These are phyloP conservation scores for Boletus pseudopeckii DNA, from an alignment of 768 basidiomycete species.

Conservation along the genomic window DNA sequence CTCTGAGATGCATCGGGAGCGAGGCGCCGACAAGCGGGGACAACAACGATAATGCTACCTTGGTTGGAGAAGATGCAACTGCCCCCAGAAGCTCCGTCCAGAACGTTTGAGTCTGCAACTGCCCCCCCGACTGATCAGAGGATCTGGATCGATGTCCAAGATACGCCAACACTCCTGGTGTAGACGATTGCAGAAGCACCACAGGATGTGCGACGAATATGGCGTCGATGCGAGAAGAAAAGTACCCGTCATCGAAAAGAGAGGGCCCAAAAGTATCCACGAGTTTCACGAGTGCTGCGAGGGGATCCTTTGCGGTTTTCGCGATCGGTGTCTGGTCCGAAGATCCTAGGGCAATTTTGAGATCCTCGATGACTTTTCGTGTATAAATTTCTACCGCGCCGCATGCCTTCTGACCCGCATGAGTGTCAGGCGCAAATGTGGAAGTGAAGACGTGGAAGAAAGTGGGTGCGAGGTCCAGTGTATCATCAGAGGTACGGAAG, in stretches of 20 bases:
- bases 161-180: conserved; percentile 50
- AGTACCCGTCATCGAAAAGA: conserved; percentile 43
- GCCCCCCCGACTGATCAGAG: conserved; percentile 4
- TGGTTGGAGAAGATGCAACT: conserved; percentile 33
- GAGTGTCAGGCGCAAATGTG: conserved; percentile 27
- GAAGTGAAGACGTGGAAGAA: conserved; percentile 46
- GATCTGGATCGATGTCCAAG: conserved; percentile 31
- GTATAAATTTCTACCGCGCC: conserved; percentile 15
- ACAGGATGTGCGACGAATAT: conserved; percentile 39
- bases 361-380: conserved; percentile 23
- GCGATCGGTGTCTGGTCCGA: background rate
- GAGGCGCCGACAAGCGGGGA: conserved; percentile 36
- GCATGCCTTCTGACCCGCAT: conserved; percentile 10
- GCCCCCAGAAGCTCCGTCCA: conserved; percentile 39
- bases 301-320: conserved; percentile 11
- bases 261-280: conserved; percentile 50
- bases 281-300: conserved; percentile 37
- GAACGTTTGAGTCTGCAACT: conserved; percentile 13
- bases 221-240: conserved; percentile 44
- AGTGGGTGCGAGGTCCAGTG: conserved; percentile 37
- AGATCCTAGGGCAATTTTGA: conserved; percentile 14
- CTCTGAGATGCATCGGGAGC: conserved; percentile 46
- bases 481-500: background rate
- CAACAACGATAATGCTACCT: conserved; percentile 39
- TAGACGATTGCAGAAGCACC: conserved; percentile 39